Evolutionary conservation across 495 filamentous ascomycete genomes (phyloP).

Genomic region (Penicillium waksmanii): DNA sequence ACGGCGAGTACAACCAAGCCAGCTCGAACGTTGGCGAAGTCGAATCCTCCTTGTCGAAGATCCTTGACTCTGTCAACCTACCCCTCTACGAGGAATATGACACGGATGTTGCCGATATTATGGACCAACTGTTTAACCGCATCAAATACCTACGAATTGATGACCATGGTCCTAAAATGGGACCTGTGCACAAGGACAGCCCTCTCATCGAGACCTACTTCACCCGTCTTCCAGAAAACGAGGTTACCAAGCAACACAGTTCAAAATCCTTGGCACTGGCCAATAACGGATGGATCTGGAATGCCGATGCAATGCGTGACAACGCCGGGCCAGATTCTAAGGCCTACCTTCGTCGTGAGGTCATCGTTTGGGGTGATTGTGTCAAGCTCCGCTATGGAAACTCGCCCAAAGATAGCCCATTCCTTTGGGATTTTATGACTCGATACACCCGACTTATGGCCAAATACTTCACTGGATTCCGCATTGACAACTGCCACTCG

Average conservation of each 20-base stretch:
- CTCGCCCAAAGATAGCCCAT: constrained; percentile 83
- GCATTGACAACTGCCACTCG: constrained; percentile 98
- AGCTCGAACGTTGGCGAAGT: constrained; percentile 39
- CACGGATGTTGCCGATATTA: constrained; percentile 75
- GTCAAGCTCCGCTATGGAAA: constrained; percentile 93
- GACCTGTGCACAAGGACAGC: constrained; percentile 71
- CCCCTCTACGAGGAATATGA: constrained; percentile 92
- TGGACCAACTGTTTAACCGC: constrained; percentile 90
- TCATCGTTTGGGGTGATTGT: constrained; percentile 98
- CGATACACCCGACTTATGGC: constrained; percentile 91
- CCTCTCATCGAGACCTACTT: constrained; percentile 97
- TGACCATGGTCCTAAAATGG: constrained; percentile 86
- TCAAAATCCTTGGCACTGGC: constrained; percentile 78
- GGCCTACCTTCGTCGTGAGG: constrained; percentile 89
- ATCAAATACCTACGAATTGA: constrained; percentile 92
- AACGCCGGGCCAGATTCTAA: constrained; percentile 88
- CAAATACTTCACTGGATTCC: constrained; percentile 92
- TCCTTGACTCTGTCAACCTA: constrained; percentile 86
- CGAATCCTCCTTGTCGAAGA: constrained; percentile 53
- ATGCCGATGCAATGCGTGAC: constrained; percentile 88
- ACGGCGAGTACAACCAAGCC: constrained; percentile 66
- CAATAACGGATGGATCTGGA: constrained; percentile 99
- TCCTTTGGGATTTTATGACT: constrained; percentile 93
- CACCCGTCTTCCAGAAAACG: constrained; percentile 83
- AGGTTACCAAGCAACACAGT: constrained; percentile 75